Evolutionary conservation across 257 asterid genomes (phyloP).

Genomic region (Nicotiana otophora): DNA sequence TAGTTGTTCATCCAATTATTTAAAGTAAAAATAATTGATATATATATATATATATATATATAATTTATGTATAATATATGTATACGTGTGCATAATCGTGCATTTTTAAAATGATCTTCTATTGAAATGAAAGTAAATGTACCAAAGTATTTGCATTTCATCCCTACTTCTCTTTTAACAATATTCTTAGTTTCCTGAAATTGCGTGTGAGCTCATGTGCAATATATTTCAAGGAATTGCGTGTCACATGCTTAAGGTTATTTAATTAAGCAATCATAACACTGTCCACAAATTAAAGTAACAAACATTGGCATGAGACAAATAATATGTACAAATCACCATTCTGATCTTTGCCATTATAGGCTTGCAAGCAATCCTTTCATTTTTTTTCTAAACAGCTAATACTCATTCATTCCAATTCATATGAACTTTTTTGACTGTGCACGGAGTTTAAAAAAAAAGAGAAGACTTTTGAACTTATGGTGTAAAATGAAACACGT

Average conservation of each 20-base stretch:
- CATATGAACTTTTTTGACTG: too few relatives aligned
- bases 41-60: too few relatives aligned
- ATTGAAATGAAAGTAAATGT: neutral
- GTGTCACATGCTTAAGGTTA: neutral
- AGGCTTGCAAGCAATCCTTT: neutral
- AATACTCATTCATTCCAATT: too few relatives aligned
- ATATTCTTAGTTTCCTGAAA: neutral
- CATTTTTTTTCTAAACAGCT: neutral
- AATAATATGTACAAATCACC: neutral
- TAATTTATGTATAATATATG: too few relatives aligned
- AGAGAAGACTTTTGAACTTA: too few relatives aligned
- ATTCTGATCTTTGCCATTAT: neutral
- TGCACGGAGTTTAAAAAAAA: too few relatives aligned
- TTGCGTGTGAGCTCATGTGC: neutral
- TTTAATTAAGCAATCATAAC: neutral
- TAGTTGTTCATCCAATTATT: too few relatives aligned
- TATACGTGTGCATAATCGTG: too few relatives aligned
- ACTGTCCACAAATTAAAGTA: neutral
- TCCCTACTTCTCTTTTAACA: neutral
- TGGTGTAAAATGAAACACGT: too few relatives aligned
- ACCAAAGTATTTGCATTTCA: too few relatives aligned
- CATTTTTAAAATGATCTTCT: neutral
- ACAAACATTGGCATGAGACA: neutral
- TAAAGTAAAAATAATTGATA: too few relatives aligned
- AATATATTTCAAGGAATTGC: neutral